A percentile compares a stretch with the other conserved stretches of the same genome.
phyloP scores from a whole-genome alignment of 1,284 basidiomycete species.

The Hymenochaete sp. region DNA sequence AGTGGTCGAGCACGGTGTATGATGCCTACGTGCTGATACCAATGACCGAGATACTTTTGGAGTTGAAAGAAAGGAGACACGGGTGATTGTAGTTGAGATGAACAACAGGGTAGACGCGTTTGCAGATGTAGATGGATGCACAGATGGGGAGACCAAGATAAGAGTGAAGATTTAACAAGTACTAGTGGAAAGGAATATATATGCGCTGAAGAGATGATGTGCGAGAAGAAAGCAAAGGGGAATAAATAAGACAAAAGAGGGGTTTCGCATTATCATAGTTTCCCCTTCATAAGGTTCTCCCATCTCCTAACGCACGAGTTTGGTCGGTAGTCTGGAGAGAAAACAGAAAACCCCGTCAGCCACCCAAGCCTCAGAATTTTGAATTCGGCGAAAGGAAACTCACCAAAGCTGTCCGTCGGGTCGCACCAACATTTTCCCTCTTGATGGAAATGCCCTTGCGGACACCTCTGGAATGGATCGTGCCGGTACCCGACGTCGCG shows the following conservation, averaged over 20 bases:
- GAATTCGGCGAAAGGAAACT: conserved; percentile 14
- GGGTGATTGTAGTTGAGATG: too few relatives aligned
- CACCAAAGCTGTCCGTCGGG: conserved; percentile 41
- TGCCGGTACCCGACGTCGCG: conserved; percentile 54
- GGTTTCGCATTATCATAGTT: background rate
- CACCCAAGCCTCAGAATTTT: background rate
- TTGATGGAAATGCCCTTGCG: conserved; percentile 39
- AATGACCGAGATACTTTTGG: too few relatives aligned
- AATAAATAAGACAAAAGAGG: background rate
- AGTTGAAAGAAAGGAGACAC: too few relatives aligned
- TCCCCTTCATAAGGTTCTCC: conserved; percentile 10
- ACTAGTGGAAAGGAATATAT: background rate
- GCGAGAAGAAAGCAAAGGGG: background rate
- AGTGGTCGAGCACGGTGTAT: too few relatives aligned
- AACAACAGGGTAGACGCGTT: too few relatives aligned
- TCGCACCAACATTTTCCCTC: conserved; percentile 43
- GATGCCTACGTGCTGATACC: too few relatives aligned
- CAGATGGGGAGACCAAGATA: too few relatives aligned
- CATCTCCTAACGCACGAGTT: conserved; percentile 34
- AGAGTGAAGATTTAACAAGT: too few relatives aligned
- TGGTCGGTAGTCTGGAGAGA: conserved; percentile 33
- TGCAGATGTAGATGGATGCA: too few relatives aligned
- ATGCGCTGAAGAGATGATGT: background rate
- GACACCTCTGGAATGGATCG: conserved; percentile 55
- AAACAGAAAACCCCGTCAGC: conserved; percentile 27